A percentile compares a stretch with the other conserved stretches of the same genome.
Evolutionary conservation across 139 green algal genomes (phyloP).

Genomic region (Auxenochlorella pyrenoidosa): DNA sequence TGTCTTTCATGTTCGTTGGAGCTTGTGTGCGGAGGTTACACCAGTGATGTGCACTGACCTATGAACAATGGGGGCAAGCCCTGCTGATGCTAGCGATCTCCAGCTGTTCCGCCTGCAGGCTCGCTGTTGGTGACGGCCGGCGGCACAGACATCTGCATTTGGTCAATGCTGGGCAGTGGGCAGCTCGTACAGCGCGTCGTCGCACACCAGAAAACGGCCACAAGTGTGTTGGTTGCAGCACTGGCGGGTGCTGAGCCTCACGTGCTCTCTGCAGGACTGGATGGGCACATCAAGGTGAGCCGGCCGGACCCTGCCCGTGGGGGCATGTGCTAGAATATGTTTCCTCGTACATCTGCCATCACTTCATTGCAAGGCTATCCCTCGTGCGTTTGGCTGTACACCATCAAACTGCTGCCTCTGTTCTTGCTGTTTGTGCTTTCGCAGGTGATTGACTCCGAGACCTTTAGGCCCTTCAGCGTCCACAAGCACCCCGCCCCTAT

Average conservation of each 20-base stretch:
- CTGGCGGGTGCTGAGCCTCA: slow-evolving; percentile 71
- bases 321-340: no score
- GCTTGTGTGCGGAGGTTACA: no score
- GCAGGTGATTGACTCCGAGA: slow-evolving; percentile 89
- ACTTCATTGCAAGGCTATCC: no score
- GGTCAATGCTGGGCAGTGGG: slow-evolving; percentile 85
- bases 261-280: slow-evolving; percentile 89
- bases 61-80: no score
- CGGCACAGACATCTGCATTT: slow-evolving; percentile 83
- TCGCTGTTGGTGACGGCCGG: slow-evolving; percentile 78
- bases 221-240: slow-evolving; percentile 67
- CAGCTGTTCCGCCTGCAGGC: slow-evolving; percentile 43
- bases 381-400: neutral
- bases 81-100: no score
- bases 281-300: slow-evolving; percentile 92
- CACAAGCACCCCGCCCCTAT: slow-evolving; percentile 86
- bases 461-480: slow-evolving; percentile 78
- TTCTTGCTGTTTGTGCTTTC: neutral
- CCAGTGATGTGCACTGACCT: no score
- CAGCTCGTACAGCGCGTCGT: slow-evolving; percentile 74
- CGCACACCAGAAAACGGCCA: slow-evolving; percentile 97
- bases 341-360: no score
- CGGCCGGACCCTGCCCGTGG: neutral
- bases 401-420: neutral
- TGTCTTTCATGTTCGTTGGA: neutral